A percentile compares a stretch with the other conserved stretches of the same genome.
phyloP scores from a whole-genome alignment of 2,329 filamentous ascomycete genomes.

The Colletotrichum salicis region DNA sequence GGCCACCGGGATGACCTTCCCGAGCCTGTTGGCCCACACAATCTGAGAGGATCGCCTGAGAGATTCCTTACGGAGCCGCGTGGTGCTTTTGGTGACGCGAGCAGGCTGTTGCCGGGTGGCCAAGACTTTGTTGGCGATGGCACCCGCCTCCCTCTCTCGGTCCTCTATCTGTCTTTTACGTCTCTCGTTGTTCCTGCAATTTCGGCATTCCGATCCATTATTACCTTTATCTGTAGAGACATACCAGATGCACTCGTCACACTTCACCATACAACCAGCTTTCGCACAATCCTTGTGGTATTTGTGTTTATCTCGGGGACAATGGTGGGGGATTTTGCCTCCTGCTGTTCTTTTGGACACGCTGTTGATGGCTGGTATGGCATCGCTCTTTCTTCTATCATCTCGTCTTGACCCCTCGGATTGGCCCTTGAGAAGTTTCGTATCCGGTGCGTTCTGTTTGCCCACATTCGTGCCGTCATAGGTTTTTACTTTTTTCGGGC shows the following conservation, averaged over 20 bases:
- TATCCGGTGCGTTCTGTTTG: background rate
- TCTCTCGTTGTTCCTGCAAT: background rate
- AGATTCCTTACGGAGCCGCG: too few species aligned
- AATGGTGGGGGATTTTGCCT: conserved; percentile 17
- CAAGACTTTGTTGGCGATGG: background rate
- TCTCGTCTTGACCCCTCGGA: background rate
- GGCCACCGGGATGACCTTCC: background rate
- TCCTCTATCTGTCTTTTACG: background rate
- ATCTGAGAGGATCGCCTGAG: background rate
- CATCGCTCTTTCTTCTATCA: background rate
- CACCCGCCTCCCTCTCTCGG: background rate
- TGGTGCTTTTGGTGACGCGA: background rate
- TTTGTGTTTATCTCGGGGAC: background rate
- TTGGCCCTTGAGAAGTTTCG: background rate
- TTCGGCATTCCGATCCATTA: background rate
- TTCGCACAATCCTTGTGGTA: background rate
- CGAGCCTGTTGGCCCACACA: background rate
- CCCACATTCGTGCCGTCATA: background rate
- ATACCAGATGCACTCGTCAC: background rate
- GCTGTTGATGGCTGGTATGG: background rate
- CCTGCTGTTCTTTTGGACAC: background rate
- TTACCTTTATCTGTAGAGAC: background rate
- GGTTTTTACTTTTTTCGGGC: background rate
- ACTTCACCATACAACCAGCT: background rate
- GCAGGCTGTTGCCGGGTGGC: too few species aligned